These are phyloP conservation scores for Colletotrichum coccodes DNA, from an alignment of 2,329 filamentous ascomycete genomes.

Conservation along the genomic window DNA sequence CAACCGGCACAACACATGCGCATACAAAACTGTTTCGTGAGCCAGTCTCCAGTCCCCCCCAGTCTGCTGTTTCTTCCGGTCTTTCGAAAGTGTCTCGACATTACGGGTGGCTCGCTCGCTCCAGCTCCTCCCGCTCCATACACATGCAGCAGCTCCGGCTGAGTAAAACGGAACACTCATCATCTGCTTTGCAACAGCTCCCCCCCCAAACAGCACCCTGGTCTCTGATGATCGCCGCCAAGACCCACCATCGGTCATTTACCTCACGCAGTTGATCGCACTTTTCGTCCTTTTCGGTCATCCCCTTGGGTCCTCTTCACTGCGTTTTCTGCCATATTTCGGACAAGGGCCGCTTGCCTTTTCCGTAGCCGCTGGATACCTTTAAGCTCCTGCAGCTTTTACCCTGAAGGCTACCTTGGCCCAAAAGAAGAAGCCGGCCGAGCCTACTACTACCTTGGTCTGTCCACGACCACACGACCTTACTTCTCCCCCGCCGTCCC, in stretches of 20 bases:
- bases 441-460: neutral
- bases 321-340: slow-evolving; percentile 5
- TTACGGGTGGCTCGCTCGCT: neutral
- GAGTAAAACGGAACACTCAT: neutral
- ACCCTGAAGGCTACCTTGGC: slow-evolving; percentile 12
- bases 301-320: slow-evolving; percentile 12
- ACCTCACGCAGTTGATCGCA: slow-evolving; percentile 32
- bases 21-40: slow-evolving; percentile 5
- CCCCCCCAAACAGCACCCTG: slow-evolving; percentile 13
- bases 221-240: slow-evolving; percentile 33
- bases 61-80: neutral
- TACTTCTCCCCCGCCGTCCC: slow-evolving; percentile 26
- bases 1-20: slow-evolving; percentile 14
- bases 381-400: slow-evolving; percentile 27
- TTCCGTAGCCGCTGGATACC: slow-evolving; percentile 14
- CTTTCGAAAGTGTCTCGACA: neutral
- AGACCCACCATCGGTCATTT: slow-evolving; percentile 34
- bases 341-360: slow-evolving; percentile 22
- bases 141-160: neutral
- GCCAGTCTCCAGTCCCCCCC: neutral
- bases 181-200: neutral
- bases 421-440: slow-evolving; percentile 10
- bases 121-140: neutral
- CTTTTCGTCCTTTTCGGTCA: slow-evolving; percentile 22
- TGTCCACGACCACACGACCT: neutral